phyloP scores from a whole-genome alignment of 371 early-diverging fungal species.

The Syncephalastrum sp. region DNA sequence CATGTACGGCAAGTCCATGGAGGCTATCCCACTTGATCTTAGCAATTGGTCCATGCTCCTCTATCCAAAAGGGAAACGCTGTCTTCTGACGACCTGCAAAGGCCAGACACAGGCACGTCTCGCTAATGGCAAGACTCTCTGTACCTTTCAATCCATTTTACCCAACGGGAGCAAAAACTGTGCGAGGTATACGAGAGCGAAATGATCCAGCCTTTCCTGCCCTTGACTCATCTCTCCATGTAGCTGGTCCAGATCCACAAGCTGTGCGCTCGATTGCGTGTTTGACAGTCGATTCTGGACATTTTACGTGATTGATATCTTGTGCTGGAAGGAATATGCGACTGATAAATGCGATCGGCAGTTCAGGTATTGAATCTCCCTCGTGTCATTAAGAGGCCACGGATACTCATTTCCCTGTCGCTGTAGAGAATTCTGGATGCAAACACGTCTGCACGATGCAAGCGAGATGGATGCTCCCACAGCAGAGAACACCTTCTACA shows the following conservation, averaged over 20 bases:
- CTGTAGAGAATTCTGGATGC: conserved; percentile 57
- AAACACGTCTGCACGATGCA: conserved; percentile 37
- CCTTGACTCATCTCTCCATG: neutral
- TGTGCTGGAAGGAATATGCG: conserved; percentile 69
- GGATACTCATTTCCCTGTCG: neutral
- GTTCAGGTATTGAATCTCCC: conserved; percentile 34
- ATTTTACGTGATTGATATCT: conserved; percentile 61
- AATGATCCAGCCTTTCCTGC: neutral
- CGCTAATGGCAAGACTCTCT: neutral
- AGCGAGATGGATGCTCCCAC: conserved; percentile 48
- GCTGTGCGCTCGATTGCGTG: conserved; percentile 63
- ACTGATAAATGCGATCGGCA: conserved; percentile 64
- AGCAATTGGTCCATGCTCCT: conserved; percentile 52
- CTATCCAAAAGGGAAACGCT: conserved; percentile 63
- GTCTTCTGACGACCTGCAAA: conserved; percentile 54
- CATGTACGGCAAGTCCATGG: conserved; percentile 62
- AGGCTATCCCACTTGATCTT: conserved; percentile 53
- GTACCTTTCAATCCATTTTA: conserved; percentile 50
- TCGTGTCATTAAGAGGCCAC: too few species aligned
- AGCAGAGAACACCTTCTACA: conserved; percentile 31
- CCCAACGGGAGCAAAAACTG: conserved; percentile 53
- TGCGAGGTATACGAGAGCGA: neutral
- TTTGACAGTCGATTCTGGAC: conserved; percentile 56
- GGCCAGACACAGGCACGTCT: conserved; percentile 26
- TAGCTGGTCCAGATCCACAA: neutral